Base-by-base conservation (phyloP, 2,329 filamentous ascomycete species). In the Stemphylium vesicarium region DNA sequence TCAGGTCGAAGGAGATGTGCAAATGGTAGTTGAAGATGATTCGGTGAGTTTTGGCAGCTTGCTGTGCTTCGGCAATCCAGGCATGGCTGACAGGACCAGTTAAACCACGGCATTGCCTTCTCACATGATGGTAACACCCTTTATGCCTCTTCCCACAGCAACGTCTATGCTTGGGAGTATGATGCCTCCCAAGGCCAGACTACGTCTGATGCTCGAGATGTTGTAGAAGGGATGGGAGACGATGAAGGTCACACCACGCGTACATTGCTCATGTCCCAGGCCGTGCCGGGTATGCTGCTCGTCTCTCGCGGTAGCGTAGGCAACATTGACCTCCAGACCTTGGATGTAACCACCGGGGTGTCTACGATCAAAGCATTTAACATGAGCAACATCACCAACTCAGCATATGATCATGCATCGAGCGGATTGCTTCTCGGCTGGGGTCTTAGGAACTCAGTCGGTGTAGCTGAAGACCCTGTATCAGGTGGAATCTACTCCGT, bases 361-460 rank as follows among this genome's bases (percentile, higher is more conserved):
- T 85, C 85, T n/a, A 87, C 90, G 60, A 83, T 92, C 67, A 88
- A 87, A 57, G 84, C 84, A 31, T 87, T 85, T 73, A 80, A 85
- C 53, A 69, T 85, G 29, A 78, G 68, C 44, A 78, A 80, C 46
- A 63, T 71, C 13, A 75, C 74, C 8, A 62, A 64, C 7, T 65
- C 69, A 5, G 69, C 75, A 1, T 82, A 82, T 55, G 75, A 80
- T 51, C 82, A 78, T 65, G 74, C 83, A 60, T 86, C 80, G 41
- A 78, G 81, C 32, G 82, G 82, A 7, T 53, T 79, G 12, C 70
- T 80, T 62, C 75, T 73, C 61, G 84, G 88, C 13, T 92, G 88
- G 88, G 89, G 89, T 10, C 78, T 92, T 47, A 81, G 88, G 33
- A 92, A 92, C 71, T 86, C 87, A 1, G 88, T 91, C 4, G 89